Base-by-base conservation (phyloP, 768 basidiomycete genomes). In the Boletus vermiculosoides region DNA sequence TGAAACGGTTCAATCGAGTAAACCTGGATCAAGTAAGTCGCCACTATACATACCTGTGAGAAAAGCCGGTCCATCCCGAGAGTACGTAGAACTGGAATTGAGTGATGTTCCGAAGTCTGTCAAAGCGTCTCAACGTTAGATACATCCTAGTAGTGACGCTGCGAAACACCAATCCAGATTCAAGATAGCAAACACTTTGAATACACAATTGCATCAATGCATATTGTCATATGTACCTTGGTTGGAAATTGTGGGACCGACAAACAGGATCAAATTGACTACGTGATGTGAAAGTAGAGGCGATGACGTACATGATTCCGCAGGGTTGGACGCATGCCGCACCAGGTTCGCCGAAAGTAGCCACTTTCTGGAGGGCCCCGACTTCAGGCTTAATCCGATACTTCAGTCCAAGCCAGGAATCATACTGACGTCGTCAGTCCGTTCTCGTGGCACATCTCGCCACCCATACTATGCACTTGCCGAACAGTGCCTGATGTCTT, bases 171-270 rank as follows among this genome's bases (percentile, higher is more conserved):
- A 31, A 68, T 66, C 70, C 57, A 66, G 46, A 89, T 86, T 78
- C 79, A 88, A n/a, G n/a, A 87, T 69, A 0, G 81, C 81, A 69
- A 89, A 88, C 46, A 25, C 25, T n/a, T n/a, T n/a, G n/a, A n/a
- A n/a, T n/a, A n/a, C n/a, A n/a, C n/a, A n/a, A n/a, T n/a, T n/a
- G n/a, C n/a, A n/a, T n/a, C 25, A 25, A 25, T 25, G 5, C 25
- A 25, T 25, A 25, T 25, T 25, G 25, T 25, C 25, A 25, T 25
- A n/a, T n/a, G n/a, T 5, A 28, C 28, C 6, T 5, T 5, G 6
- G 28, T 28, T 28, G 28, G 28, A 25, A 25, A 25, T 25, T 2
- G 25, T 25, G 25, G 25, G 25, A 28, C 4, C 28, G 28, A 6
- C 3, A 28, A 28, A 30, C 30, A 28, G 3, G 8, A 30, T 30